Conservation (phyloP, 169 alveolate species). For the Eimeria mitis region DNA sequence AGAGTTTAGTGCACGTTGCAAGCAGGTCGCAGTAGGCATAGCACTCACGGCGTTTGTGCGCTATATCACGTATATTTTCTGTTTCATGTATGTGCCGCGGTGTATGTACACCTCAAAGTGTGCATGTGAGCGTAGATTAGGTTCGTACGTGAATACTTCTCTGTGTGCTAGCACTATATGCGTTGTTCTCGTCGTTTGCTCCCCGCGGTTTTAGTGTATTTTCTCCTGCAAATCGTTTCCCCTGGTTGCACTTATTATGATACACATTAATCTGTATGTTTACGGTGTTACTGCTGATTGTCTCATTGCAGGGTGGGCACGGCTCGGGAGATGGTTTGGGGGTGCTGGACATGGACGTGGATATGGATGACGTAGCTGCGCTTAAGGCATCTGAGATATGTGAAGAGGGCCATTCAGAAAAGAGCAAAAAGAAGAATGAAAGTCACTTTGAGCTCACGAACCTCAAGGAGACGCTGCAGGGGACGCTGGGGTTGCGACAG, state of each 20-base stretch:
- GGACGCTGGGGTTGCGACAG: conserved; percentile 59
- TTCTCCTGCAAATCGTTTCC: background rate
- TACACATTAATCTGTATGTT: no score
- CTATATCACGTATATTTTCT: background rate
- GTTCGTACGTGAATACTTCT: background rate
- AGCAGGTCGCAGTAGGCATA: background rate
- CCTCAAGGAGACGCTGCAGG: conserved; percentile 42
- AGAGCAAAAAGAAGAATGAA: conserved; percentile 1
- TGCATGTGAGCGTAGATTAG: background rate
- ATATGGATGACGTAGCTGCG: conserved; percentile 64
- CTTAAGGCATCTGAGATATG: conserved; percentile 41
- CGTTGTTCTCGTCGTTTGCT: background rate
- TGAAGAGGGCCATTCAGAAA: conserved; percentile 2
- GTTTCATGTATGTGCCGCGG: background rate
- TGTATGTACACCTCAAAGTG: background rate
- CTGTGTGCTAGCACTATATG: background rate
- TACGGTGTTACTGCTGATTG: background rate
- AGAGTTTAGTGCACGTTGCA: background rate
- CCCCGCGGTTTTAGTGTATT: background rate
- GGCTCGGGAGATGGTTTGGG: conserved; percentile 47
- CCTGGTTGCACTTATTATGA: no score
- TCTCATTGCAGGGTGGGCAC: conserved; percentile 31
- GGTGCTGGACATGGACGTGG: conserved; percentile 45
- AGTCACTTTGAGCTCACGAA: conserved; percentile 39
- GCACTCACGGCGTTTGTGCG: background rate